phyloP scores from a whole-genome alignment of 2,329 filamentous ascomycete genomes.

The Chalara sp. region DNA sequence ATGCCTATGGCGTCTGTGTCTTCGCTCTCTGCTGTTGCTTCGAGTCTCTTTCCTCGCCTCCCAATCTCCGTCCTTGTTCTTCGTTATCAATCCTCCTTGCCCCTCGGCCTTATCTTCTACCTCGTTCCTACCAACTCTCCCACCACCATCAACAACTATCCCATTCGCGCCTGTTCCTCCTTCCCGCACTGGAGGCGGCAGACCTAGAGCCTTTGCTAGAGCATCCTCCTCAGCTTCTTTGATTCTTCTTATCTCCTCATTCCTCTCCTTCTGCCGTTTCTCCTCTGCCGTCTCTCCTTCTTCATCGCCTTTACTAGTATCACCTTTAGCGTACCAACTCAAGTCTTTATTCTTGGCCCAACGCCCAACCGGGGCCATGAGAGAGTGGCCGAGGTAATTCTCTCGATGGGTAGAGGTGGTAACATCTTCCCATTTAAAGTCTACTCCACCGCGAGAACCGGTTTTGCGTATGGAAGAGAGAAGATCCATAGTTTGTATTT shows the following conservation, averaged over 20 bases:
- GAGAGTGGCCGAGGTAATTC: slow-evolving; percentile 68
- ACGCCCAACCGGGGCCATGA: slow-evolving; percentile 69
- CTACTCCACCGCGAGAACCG: slow-evolving; percentile 86
- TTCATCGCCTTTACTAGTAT: slow-evolving; percentile 35
- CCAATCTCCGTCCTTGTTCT: background rate
- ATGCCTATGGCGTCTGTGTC: slow-evolving; percentile 24
- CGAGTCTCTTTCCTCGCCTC: slow-evolving; percentile 24
- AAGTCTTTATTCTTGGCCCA: slow-evolving; percentile 63
- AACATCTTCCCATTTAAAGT: slow-evolving; percentile 97
- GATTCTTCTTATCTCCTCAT: slow-evolving; percentile 71
- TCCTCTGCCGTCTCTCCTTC: slow-evolving; percentile 50
- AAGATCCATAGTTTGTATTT: slow-evolving; percentile 65
- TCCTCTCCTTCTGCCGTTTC: slow-evolving; percentile 52
- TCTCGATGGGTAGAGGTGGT: slow-evolving; percentile 84
- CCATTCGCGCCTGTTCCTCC: slow-evolving; percentile 46
- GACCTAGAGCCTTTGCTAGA: slow-evolving; percentile 72
- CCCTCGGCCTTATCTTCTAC: slow-evolving; percentile 23
- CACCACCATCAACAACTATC: slow-evolving; percentile 63
- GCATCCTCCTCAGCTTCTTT: slow-evolving; percentile 94
- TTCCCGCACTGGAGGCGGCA: slow-evolving; percentile 58
- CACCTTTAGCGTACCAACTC: slow-evolving; percentile 57
- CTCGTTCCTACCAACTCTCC: slow-evolving; percentile 22
- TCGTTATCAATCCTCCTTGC: slow-evolving; percentile 9
- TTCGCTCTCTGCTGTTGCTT: slow-evolving; percentile 20
- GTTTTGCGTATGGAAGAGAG: slow-evolving; percentile 84